Evolutionary conservation across 768 basidiomycete genomes (phyloP).

Genomic region (Tylopilus plumbeoviolaceoides): DNA sequence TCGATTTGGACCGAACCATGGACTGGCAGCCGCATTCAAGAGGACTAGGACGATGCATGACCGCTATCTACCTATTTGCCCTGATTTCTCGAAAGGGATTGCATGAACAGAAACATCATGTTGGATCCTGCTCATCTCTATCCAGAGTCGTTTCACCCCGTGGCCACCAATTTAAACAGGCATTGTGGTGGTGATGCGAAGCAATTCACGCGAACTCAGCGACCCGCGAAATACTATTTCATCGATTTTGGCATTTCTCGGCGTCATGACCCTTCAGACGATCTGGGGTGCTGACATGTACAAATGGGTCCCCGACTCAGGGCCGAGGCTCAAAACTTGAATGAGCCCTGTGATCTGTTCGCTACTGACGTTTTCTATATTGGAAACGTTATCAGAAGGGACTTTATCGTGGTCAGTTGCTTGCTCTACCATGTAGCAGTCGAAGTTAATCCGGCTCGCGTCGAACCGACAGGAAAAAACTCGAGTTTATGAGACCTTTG

Average conservation of each 20-base stretch:
- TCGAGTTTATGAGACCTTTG: not conserved
- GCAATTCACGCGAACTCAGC: not conserved
- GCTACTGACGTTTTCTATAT: not conserved
- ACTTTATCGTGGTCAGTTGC: not conserved
- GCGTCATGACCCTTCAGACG: not conserved
- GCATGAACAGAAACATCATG: not conserved
- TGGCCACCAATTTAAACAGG: too few species aligned
- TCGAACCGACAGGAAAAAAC: not conserved
- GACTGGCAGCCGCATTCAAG: too few species aligned
- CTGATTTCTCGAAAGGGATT: not conserved
- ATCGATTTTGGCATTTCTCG: constrained; percentile 1
- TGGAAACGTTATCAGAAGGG: not conserved
- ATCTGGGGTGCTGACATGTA: not conserved
- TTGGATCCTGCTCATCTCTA: not conserved
- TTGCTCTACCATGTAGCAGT: too few species aligned
- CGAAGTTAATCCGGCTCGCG: too few species aligned
- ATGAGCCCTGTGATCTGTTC: not conserved
- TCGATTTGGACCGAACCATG: too few species aligned
- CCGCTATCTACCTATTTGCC: too few species aligned
- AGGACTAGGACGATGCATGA: too few species aligned
- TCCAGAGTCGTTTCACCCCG: too few species aligned
- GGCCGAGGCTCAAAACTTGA: not conserved
- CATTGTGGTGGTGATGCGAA: too few species aligned
- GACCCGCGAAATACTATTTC: not conserved
- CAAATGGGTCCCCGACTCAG: not conserved